Evolutionary conservation across 140 eudicot genomes (phyloP).

Genomic region (Senecio squalidus): DNA sequence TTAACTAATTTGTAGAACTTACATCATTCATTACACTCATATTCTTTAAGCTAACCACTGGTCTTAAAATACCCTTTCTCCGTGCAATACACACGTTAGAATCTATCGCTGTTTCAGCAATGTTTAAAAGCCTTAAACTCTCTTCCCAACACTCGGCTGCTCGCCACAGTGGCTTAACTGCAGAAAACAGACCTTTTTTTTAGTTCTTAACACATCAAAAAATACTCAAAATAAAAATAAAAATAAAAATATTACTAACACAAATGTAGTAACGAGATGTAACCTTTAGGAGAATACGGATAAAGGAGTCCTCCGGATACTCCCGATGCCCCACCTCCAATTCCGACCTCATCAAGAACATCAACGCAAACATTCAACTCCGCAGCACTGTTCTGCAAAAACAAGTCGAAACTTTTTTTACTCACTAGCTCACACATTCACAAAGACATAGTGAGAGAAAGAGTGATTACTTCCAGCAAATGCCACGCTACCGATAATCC

Average conservation of each 20-base stretch:
- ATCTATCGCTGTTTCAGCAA: conserved; percentile 59
- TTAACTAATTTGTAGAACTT: conserved; percentile 18
- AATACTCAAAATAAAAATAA: background rate
- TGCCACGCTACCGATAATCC: conserved; percentile 94
- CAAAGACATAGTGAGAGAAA: conserved; percentile 15
- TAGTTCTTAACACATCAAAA: background rate
- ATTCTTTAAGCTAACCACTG: conserved; percentile 66
- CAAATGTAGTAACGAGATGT: conserved; percentile 7
- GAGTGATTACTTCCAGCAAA: conserved; percentile 60
- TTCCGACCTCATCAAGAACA: conserved; percentile 76
- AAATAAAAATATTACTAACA: too few relatives aligned
- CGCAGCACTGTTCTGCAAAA: conserved; percentile 61
- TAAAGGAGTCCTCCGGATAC: conserved; percentile 94
- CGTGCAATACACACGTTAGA: conserved; percentile 39
- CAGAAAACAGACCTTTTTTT: conserved; percentile 17
- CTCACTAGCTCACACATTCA: background rate
- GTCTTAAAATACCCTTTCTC: conserved; percentile 87
- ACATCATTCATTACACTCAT: conserved; percentile 63
- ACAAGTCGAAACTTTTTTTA: conserved; percentile 4
- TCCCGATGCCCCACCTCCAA: conserved; percentile 99
- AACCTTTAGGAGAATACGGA: conserved; percentile 96
- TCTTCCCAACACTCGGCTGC: conserved; percentile 82
- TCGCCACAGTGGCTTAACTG: conserved; percentile 94
- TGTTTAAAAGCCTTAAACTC: conserved; percentile 60
- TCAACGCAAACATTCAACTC: conserved; percentile 51